phyloP scores from a whole-genome alignment of 176 grass and related monocot species.

The Puccinellia tenuiflora region DNA sequence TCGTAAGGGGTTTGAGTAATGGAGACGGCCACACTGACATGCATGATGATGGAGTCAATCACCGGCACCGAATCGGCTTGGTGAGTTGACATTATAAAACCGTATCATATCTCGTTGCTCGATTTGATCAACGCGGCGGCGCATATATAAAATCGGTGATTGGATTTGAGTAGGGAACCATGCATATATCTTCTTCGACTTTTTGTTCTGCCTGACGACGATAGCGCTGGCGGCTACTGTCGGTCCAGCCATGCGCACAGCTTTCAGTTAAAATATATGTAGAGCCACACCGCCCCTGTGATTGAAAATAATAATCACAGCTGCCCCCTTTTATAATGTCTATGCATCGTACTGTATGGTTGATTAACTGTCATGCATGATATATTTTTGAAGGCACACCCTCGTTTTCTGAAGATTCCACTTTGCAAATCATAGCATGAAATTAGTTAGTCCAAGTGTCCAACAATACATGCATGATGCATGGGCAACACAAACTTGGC shows the following conservation, averaged over 20 bases:
- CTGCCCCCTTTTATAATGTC: neutral
- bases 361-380: too few species aligned
- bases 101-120: slow-evolving; percentile 5
- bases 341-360: neutral
- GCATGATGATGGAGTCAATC: neutral
- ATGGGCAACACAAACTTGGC: neutral
- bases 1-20: too few species aligned
- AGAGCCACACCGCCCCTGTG: neutral
- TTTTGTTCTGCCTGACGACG: neutral
- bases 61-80: neutral
- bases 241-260: neutral
- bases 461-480: neutral
- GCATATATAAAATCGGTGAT: slow-evolving; percentile 20
- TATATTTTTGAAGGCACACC: neutral
- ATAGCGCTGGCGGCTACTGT: slow-evolving; percentile 14
- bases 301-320: neutral
- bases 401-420: too few species aligned
- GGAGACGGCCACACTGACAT: neutral
- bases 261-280: neutral
- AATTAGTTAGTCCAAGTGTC: too few species aligned
- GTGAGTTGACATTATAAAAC: slow-evolving; percentile 25
- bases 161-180: slow-evolving; percentile 26
- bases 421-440: neutral
- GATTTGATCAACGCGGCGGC: slow-evolving; percentile 16
- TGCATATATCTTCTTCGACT: slow-evolving; percentile 3